phyloP scores from a whole-genome alignment of 2,329 filamentous ascomycete genomes.

The Ceratocystis cacaofunesta region DNA sequence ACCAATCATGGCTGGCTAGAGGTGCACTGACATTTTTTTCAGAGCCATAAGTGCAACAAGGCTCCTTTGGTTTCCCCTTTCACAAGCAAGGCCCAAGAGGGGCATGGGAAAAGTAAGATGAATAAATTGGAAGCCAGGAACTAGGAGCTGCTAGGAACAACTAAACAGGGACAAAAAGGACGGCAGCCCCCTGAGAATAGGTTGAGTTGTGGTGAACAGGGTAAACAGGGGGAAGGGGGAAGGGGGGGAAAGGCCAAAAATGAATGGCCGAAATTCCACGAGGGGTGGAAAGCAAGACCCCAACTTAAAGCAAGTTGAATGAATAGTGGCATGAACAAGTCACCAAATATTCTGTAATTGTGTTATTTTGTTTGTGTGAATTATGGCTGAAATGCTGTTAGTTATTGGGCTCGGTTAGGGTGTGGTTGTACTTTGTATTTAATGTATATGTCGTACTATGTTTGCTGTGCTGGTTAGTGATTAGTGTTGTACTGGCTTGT shows the following conservation, averaged over 20 bases:
- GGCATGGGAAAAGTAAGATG: neutral
- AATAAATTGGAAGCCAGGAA: conserved; percentile 26
- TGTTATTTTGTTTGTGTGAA: neutral
- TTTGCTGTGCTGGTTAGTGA: neutral
- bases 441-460: neutral
- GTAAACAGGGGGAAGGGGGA: neutral
- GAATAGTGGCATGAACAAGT: neutral
- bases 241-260: neutral
- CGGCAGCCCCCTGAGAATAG: neutral
- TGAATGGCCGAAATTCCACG: conserved; percentile 3
- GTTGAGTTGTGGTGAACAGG: neutral
- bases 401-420: neutral
- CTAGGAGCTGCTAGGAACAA: conserved; percentile 27
- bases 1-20: neutral
- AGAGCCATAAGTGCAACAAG: neutral
- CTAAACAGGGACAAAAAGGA: conserved; percentile 25
- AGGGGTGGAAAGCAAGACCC: neutral
- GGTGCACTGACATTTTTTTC: conserved; percentile 9
- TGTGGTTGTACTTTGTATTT: neutral
- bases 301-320: neutral
- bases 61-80: conserved; percentile 15
- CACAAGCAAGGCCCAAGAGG: neutral
- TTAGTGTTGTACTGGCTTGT: neutral
- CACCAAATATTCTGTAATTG: neutral
- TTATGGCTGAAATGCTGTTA: neutral